Evolutionary conservation across 139 green algal genomes (phyloP), one percentile per base, ranked within the genome.

Genomic region (Picocystis salinarum): DNA sequence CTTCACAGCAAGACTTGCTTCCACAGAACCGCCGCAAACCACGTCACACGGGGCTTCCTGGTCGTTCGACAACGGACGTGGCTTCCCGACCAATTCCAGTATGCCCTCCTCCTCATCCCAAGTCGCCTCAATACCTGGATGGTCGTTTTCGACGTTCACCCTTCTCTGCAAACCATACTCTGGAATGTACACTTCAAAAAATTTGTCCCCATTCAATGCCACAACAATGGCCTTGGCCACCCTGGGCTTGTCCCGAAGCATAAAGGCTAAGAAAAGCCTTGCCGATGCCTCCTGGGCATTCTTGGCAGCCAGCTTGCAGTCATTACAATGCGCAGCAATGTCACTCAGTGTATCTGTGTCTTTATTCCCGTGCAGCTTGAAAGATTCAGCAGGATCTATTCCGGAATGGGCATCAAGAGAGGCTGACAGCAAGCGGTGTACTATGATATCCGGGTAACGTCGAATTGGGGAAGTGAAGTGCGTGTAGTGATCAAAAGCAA

Each of bases 391-490:
- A 22, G 30, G 17, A 24, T 20, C 13, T 50, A 30, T 39, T 48
- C 50, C 45, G 6, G 9, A 3, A 13, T 2, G 29, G 25, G 6
- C 54, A 4, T 56, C 55, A 6, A 73, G 46, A 17, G 33, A 48
- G 22, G 61, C 65, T 3, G 46, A 40, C 10, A 92, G 61, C 36
- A 82, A 55, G 6, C 83, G 69, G 54, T 94, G 83, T 40, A 93
- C 83, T 3, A 93, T 34, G 3, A 93, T 56, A 45, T 94, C 83
- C 5, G 83, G 76, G 52, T 94, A 93, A 13, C 82, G 68, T 6
- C 83, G 64, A 59, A 91, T 92, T 46, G 80, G 82, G 0, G 76
- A 91, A 1, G 80, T 92, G 64, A 92, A 92, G 68, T 93, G 80
- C 27, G 82, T 91, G 73, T 93, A 93, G 28, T 52, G 53, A 1